These are phyloP conservation scores for Syzygium jambos DNA, from an alignment of 345 rosid genomes.

Conservation along the genomic window DNA sequence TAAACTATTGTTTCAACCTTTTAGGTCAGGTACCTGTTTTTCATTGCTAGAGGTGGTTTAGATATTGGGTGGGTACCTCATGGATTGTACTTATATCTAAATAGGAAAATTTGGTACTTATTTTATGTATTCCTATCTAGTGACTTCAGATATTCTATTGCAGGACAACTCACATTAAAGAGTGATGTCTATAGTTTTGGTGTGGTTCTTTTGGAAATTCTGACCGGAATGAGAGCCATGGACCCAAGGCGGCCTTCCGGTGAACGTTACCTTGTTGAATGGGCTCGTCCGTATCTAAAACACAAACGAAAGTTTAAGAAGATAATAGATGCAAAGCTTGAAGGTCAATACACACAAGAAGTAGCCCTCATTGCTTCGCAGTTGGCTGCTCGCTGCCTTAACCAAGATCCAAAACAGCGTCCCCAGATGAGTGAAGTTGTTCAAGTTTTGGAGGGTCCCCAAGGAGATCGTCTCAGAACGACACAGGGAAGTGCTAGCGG, in stretches of 20 bases:
- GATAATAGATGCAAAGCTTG: slow-evolving; percentile 79
- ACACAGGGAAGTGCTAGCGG: rapidly evolving
- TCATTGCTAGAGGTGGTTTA: neutral
- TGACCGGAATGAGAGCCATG: slow-evolving; percentile 51
- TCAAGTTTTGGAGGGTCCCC: slow-evolving; percentile 54
- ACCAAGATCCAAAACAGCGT: slow-evolving; percentile 68
- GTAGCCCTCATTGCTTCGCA: slow-evolving; percentile 73
- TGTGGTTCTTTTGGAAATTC: slow-evolving; percentile 68
- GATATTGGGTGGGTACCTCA: neutral
- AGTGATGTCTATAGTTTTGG: slow-evolving; percentile 79
- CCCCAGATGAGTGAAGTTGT: slow-evolving; percentile 88
- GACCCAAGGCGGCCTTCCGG: no score
- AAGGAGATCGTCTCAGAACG: slow-evolving; percentile 1
- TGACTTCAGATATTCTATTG: neutral
- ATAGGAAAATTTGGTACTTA: rapidly evolving
- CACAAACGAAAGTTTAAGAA: slow-evolving; percentile 53
- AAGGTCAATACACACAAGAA: slow-evolving; percentile 70
- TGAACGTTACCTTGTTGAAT: slow-evolving; percentile 42
- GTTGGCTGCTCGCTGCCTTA: slow-evolving; percentile 67
- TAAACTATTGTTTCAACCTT: neutral
- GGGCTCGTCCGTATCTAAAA: slow-evolving; percentile 76
- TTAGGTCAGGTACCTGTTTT: neutral
- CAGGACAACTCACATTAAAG: slow-evolving; percentile 58
- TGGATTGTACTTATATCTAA: neutral
- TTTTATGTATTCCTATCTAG: neutral